Conservation (phyloP, 306 rosid genomes). For the Acacia confusa region DNA sequence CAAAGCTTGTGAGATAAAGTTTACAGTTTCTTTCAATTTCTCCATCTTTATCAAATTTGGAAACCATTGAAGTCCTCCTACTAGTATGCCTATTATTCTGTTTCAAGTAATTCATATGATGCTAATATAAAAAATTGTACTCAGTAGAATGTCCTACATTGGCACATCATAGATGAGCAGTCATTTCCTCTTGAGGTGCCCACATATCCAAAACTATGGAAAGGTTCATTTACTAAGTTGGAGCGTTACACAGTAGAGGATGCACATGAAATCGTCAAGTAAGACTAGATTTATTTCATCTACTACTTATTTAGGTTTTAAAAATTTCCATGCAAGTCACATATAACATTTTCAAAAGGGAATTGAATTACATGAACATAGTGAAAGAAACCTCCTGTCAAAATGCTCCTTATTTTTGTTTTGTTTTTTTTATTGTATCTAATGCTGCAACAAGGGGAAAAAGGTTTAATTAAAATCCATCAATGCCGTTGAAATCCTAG, state of each 20-base stretch:
- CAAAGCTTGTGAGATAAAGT: conserved; percentile 76
- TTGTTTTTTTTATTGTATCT: neutral
- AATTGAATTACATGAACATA: neutral
- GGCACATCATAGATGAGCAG: conserved; percentile 86
- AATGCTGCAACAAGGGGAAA: conserved; percentile 4
- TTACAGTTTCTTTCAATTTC: conserved; percentile 26
- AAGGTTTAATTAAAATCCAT: neutral
- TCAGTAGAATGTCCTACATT: conserved; percentile 93
- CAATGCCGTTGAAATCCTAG: conserved; percentile 2
- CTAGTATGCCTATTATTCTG: conserved; percentile 17
- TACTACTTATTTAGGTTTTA: conserved; percentile 25
- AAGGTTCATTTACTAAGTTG: conserved; percentile 79
- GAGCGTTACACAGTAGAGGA: conserved; percentile 94
- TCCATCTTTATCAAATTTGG: conserved; percentile 22
- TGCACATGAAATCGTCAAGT: conserved; percentile 91
- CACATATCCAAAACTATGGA: conserved; percentile 85
- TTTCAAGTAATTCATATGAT: conserved; percentile 37
- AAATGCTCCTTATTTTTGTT: neutral
- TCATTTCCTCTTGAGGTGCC: conserved; percentile 95
- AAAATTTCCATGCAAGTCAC: neutral
- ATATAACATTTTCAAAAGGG: neutral
- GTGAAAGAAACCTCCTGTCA: neutral
- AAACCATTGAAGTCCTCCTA: conserved; percentile 21
- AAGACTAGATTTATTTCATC: conserved; percentile 42
- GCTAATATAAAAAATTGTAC: conserved; percentile 47